These are phyloP conservation scores for Chlamydomonas schloesseri DNA, from an alignment of 139 green algal genomes.

Conservation along the genomic window DNA sequence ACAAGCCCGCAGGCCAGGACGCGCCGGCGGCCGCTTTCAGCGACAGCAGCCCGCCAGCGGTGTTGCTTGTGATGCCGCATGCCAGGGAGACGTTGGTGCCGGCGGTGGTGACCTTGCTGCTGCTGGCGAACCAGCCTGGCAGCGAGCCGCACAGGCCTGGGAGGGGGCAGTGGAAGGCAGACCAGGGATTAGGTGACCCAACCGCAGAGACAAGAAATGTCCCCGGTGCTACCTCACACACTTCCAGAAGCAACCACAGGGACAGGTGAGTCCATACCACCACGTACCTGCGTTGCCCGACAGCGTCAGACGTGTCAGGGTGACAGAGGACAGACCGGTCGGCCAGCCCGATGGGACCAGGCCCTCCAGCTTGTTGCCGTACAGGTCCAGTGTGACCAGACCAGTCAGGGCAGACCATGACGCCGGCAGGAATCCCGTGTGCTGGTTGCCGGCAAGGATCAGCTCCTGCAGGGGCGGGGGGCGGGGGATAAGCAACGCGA, in stretches of 20 bases:
- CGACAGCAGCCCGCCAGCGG: neutral
- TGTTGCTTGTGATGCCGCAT: neutral
- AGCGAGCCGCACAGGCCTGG: neutral
- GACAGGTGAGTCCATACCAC: no score
- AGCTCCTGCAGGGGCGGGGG: neutral
- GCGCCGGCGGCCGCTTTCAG: neutral
- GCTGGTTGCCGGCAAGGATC: neutral
- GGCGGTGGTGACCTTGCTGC: neutral
- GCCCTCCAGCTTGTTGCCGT: neutral
- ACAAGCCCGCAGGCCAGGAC: neutral
- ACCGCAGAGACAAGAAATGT: no score
- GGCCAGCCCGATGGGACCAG: neutral
- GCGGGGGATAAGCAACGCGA: no score
- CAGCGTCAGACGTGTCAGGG: neutral
- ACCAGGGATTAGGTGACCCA: no score
- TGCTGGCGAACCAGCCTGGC: neutral
- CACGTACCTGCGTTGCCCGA: neutral
- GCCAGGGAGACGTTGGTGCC: neutral
- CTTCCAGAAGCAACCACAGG: no score
- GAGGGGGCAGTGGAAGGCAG: no score
- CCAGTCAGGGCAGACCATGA: neutral
- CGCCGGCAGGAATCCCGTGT: slow-evolving; percentile 6
- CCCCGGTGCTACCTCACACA: no score
- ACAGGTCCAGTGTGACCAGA: slow-evolving; percentile 18
- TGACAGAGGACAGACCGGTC: neutral